Conservation (phyloP, 139 green algal genomes). For the Micractinium conductrix region DNA sequence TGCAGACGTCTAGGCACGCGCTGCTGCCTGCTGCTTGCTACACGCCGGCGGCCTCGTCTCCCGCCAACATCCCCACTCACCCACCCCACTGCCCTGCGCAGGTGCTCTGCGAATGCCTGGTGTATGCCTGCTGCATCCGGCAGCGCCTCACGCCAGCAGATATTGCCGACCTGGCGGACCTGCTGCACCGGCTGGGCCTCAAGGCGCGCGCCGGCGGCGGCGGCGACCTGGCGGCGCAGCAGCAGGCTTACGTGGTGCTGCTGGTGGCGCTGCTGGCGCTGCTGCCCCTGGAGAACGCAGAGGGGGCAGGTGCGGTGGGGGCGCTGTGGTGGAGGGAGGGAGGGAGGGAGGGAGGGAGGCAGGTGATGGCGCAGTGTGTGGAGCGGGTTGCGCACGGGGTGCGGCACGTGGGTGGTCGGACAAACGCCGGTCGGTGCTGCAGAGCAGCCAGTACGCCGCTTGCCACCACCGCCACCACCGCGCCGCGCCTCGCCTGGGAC, state of each 20-base stretch:
- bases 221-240: constrained; percentile 36
- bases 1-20: not conserved
- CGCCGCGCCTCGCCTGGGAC: too few species aligned
- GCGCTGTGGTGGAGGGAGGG: too few species aligned
- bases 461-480: too few species aligned
- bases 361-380: too few species aligned
- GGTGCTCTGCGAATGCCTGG: constrained; percentile 65
- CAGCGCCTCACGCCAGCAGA: constrained; percentile 48
- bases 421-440: too few species aligned
- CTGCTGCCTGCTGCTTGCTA: not conserved
- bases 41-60: too few species aligned
- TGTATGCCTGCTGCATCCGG: constrained; percentile 61
- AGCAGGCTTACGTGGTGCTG: constrained; percentile 54
- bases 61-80: not conserved
- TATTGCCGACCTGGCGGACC: constrained; percentile 55
- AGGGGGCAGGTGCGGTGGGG: not conserved
- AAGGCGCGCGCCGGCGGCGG: constrained; percentile 6
- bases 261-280: constrained; percentile 40
- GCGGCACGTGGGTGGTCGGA: too few species aligned
- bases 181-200: constrained; percentile 50
- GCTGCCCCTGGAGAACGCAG: constrained; percentile 46
- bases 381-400: too few species aligned
- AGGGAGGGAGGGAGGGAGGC: not conserved
- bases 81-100: not conserved
- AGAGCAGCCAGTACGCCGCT: too few species aligned